Percentiles rank a stretch among this genome's conserved stretches.
phyloP scores from a whole-genome alignment of 202 grass and related monocot species.

The Brachypodium distachyon region DNA sequence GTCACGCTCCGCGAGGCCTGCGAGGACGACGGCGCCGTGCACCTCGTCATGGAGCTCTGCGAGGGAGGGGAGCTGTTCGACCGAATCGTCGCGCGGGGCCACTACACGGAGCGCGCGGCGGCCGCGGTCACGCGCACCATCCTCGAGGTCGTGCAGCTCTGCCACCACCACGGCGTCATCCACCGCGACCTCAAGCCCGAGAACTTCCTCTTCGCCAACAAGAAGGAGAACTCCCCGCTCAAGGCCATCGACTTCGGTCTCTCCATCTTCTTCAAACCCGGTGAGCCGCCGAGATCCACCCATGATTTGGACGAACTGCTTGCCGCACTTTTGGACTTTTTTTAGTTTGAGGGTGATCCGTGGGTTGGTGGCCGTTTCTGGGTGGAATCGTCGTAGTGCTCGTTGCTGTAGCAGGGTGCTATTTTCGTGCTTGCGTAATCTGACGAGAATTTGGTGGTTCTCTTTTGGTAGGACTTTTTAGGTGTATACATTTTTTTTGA shows the following conservation, averaged over 20 bases:
- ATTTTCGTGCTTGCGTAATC: slow-evolving; percentile 31
- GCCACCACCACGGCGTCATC: slow-evolving; percentile 66
- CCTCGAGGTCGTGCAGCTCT: slow-evolving; percentile 64
- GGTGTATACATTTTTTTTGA: slow-evolving; percentile 14
- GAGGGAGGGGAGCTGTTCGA: slow-evolving; percentile 93
- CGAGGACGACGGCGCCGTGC: slow-evolving; percentile 77
- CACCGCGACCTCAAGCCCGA: slow-evolving; percentile 83
- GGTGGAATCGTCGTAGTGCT: neutral
- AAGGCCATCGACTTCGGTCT: slow-evolving; percentile 87
- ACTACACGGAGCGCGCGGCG: slow-evolving; percentile 80
- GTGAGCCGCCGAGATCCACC: slow-evolving; percentile 41
- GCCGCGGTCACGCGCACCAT: slow-evolving; percentile 59
- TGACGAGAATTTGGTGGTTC: slow-evolving; percentile 1
- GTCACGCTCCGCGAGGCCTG: slow-evolving; percentile 62
- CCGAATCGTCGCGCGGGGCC: slow-evolving; percentile 69
- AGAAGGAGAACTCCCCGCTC: slow-evolving; percentile 61
- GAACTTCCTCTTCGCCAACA: slow-evolving; percentile 67
- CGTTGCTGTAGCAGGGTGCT: slow-evolving; percentile 5
- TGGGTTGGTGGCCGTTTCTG: slow-evolving; percentile 14
- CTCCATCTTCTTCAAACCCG: slow-evolving; percentile 88
- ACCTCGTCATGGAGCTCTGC: slow-evolving; percentile 97
- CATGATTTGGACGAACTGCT: slow-evolving; percentile 10
- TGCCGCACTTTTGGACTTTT: slow-evolving; percentile 8
- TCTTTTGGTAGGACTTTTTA: slow-evolving; percentile 8
- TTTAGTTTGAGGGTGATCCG: slow-evolving; percentile 4